Conservation (phyloP, 2,329 filamentous ascomycete species). For the Fusarium sp. region DNA sequence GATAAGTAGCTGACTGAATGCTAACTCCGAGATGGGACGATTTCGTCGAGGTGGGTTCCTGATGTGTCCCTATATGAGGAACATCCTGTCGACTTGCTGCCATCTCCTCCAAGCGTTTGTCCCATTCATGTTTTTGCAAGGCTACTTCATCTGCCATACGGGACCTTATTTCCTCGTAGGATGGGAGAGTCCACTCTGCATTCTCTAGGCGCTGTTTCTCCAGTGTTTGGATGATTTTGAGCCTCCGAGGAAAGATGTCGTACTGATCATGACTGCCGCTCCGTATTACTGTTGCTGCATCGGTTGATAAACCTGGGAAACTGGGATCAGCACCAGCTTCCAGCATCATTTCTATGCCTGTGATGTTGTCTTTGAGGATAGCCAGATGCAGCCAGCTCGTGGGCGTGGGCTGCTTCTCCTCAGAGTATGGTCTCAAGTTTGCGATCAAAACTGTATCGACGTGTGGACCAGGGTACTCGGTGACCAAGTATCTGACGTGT, state of each 20-base stretch:
- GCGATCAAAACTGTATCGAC: slow-evolving; percentile 10
- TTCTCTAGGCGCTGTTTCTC: neutral
- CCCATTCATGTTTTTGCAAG: neutral
- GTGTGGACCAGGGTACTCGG: slow-evolving; percentile 19
- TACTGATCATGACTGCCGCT: rapidly evolving
- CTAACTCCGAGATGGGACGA: rapidly evolving
- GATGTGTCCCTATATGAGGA: rapidly evolving
- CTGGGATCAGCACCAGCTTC: slow-evolving; percentile 12
- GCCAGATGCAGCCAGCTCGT: slow-evolving; percentile 26
- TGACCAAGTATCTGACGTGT: neutral
- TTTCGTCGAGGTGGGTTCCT: rapidly evolving
- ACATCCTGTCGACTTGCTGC: neutral
- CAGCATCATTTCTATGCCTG: neutral
- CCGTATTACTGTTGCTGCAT: neutral
- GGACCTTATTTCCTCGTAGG: neutral
- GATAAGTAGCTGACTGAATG: neutral
- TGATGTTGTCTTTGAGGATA: neutral
- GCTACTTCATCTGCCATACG: rapidly evolving
- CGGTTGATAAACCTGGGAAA: neutral
- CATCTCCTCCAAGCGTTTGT: neutral
- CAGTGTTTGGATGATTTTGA: slow-evolving; percentile 5
- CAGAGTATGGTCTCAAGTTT: rapidly evolving
- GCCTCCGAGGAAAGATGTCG: neutral
- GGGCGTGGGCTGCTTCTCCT: neutral
- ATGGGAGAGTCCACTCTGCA: neutral